These are phyloP conservation scores for Ajuga chamaepitys DNA, from an alignment of 257 asterid genomes.

Conservation along the genomic window DNA sequence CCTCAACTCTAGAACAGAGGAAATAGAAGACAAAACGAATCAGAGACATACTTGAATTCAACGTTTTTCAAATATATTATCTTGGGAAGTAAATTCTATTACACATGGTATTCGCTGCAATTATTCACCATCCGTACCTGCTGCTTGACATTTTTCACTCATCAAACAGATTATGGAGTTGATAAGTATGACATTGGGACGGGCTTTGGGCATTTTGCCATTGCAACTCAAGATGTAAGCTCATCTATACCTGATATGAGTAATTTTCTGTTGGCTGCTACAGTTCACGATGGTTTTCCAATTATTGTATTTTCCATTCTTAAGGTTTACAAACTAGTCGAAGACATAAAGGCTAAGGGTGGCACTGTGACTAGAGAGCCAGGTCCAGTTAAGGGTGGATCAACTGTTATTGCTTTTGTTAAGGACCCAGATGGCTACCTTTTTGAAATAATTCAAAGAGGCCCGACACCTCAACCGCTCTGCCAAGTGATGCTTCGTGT, in stretches of 20 bases:
- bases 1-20: not conserved
- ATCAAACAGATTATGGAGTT: conserved; percentile 77
- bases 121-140: not conserved
- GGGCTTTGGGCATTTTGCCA: conserved; percentile 96
- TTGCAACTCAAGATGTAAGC: conserved; percentile 91
- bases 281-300: conserved; percentile 5
- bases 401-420: conserved; percentile 82
- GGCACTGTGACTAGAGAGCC: conserved; percentile 95
- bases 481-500: conserved; percentile 99
- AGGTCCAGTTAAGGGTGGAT: conserved; percentile 98
- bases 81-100: not conserved
- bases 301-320: not conserved
- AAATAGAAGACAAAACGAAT: not conserved
- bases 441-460: conserved; percentile 83
- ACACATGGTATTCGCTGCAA: not conserved
- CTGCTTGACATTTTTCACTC: conserved; percentile 11
- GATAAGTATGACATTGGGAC: conserved; percentile 84
- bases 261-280: not conserved
- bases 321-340: conserved; percentile 88
- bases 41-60: not conserved
- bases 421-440: conserved; percentile 98
- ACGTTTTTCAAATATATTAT: not conserved
- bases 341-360: conserved; percentile 77
- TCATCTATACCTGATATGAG: not conserved
- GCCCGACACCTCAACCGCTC: conserved; percentile 92